Conservation (phyloP, 225 moss, liverwort and hornwort species). For the Lunularia cruciata region DNA sequence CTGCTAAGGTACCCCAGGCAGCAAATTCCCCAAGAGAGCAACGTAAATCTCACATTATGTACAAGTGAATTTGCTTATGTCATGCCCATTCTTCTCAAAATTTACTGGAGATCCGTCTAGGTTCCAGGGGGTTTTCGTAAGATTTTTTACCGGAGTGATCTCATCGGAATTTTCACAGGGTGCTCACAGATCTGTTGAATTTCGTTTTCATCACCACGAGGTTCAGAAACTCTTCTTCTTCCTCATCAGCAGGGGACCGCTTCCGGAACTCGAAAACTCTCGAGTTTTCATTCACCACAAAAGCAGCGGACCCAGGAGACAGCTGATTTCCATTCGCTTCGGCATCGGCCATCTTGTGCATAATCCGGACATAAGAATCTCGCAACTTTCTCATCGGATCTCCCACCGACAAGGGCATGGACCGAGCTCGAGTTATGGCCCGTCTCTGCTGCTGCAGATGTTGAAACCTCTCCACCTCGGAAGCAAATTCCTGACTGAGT, state of each 20-base stretch:
- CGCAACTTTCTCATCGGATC: conserved; percentile 21
- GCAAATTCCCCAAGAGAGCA: not conserved
- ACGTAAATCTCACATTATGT: no score
- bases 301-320: not conserved
- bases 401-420: not conserved
- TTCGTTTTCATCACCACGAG: conserved; percentile 22
- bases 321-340: conserved; percentile 13
- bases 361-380: conserved; percentile 23
- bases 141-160: not conserved
- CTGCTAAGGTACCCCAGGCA: not conserved
- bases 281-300: not conserved
- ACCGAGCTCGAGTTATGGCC: conserved; percentile 10
- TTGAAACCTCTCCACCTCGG: not conserved
- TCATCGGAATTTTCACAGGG: not conserved
- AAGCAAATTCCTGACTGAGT: not conserved
- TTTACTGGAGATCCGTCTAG: not conserved
- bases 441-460: not conserved
- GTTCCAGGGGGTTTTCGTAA: not conserved
- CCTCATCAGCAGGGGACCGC: conserved; percentile 17
- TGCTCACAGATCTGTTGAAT: conserved; percentile 16
- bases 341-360: conserved; percentile 23
- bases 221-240: conserved; percentile 27
- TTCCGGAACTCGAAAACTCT: conserved; percentile 10
- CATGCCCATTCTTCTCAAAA: no score
- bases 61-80: no score